Evolutionary conservation across 306 rosid genomes (phyloP), one percentile per base, ranked within the genome.

Genomic region (Acacia crassicarpa): DNA sequence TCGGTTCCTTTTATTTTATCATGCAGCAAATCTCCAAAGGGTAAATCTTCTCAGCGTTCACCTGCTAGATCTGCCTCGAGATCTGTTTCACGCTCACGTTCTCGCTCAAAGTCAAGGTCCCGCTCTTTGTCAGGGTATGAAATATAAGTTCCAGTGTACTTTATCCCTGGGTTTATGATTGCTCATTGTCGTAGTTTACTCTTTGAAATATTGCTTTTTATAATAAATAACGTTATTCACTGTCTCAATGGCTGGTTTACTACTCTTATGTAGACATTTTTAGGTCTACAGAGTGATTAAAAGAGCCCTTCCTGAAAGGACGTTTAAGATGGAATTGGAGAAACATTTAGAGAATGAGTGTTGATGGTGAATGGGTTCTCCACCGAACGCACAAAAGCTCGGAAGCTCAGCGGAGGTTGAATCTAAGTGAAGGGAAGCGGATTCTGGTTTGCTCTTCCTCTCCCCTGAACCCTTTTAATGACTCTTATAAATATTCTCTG

Each of bases 11-110:
- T 19, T 43, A 68, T 70, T 25, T 78, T 77, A 41, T 48, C 62
- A 75, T 84, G 86, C 97, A 96, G 98, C 92, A 94, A 96, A 86
- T 94, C 99, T 86, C 99, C 97, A 1, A 96, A 92, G 87, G 88
- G 89, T 73, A 94, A 91, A 86, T 82, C 98, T 79, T 88, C 94
- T 1, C 93, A 84, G 63, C 97, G 89, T 49, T 95, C 97, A 25
- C 98, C 96, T 30, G 98, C 88, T 63, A 93, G 88, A 89, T 91
- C 94, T 56, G 88, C 84, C 49, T 82, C 95, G 78, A 90, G 84
- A 84, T 91, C 97, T 46, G 86, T 85, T 76, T 92, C 98, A 68
- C 94, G 78, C 2, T 86, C 92, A 4, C 94, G 74, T 2, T 86
- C 92, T 9, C 92, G 70, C n/a, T 89, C 92, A 2, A 85, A 82